Evolutionary conservation across 2,329 filamentous ascomycete species (phyloP), one percentile per base, ranked within the genome.

Genomic region (Didymella keratinophila): DNA sequence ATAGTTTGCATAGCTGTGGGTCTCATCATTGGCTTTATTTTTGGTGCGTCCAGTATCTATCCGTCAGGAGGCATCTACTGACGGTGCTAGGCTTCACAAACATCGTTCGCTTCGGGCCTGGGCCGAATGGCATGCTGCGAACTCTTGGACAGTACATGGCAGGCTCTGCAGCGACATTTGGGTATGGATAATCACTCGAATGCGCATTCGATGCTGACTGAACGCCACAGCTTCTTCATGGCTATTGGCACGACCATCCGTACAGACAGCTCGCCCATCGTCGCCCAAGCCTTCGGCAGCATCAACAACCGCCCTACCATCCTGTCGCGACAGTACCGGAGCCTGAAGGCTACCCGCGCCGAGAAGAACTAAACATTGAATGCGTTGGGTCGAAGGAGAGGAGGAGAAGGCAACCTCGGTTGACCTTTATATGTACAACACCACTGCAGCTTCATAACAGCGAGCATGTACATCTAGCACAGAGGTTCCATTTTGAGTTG

Each of bases 141-240:
- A 97, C 93, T 30, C 81, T 99, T 48, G 94, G 95, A 62, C 95
- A 98, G 78, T 98, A 96, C 78, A 99, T 99, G 95, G 80, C 92
- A 32, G 93, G 92, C 43, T 98, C 94, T 25, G 93, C 93, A 39
- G 92, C 93, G 45, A 98, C 94, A 10, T 99, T 99, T 78, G 95
- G 94, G 94, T 97, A 86, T 63, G 84, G 69, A 48, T 20, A 20
- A 6, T 34, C 10, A 10, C 11, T 8, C 21, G 18, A 7, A 11
- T 49, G 43, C 30, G 12, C 21, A 16, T 10, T 4, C 34, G 14
- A 4, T 37, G 25, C 16, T 28, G n/a, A 54, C 68, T 76, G 54
- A 72, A 10, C 18, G 7, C 3, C 8, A 21, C 66, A 88, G 86
- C 53, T 97, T 98, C 82, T 99, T 99, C 85, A 99, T 99, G 95